Conservation (phyloP, 164 flowering plant genomes). For the Aristolochia contorta region DNA sequence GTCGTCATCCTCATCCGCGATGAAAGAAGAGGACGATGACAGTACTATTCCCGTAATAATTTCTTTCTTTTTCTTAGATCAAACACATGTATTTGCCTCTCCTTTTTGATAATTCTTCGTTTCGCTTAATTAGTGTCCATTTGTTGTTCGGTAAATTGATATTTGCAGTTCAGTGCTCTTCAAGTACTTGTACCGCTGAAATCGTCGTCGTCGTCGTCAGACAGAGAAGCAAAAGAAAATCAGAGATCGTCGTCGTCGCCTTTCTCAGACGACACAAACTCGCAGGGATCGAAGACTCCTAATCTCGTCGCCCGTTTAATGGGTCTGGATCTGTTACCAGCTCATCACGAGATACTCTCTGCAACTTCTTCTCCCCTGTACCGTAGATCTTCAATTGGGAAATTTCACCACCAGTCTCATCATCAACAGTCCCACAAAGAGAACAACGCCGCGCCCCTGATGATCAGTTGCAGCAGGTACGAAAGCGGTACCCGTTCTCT, state of each 20-base stretch:
- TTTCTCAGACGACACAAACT: slow-evolving; percentile 30
- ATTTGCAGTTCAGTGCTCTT: slow-evolving; percentile 36
- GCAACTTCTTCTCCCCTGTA: not conserved
- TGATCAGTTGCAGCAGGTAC: slow-evolving; percentile 1
- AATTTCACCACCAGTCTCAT: slow-evolving; percentile 5
- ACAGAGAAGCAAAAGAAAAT: not conserved
- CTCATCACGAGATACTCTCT: slow-evolving; percentile 20
- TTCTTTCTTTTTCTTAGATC: not conserved
- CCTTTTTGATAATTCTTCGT: not conserved
- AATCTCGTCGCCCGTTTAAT: slow-evolving; percentile 76
- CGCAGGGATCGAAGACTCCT: slow-evolving; percentile 63
- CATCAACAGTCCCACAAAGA: not conserved
- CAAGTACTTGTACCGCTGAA: slow-evolving; percentile 32
- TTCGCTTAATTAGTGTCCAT: no score
- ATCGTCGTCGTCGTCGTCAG: not conserved
- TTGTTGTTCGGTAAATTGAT: not conserved
- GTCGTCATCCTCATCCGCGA: slow-evolving; percentile 15
- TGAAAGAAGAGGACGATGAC: slow-evolving; percentile 21
- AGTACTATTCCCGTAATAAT: slow-evolving; percentile 33
- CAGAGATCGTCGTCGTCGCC: not conserved
- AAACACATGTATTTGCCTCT: not conserved
- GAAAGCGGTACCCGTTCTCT: slow-evolving; percentile 31
- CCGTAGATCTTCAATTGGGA: not conserved
- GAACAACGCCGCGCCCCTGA: no score
- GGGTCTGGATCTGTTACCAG: slow-evolving; percentile 91